Percentiles rank a stretch among this genome's conserved stretches.
phyloP scores from a whole-genome alignment of 768 basidiomycete species.

The Paxillus involutus region DNA sequence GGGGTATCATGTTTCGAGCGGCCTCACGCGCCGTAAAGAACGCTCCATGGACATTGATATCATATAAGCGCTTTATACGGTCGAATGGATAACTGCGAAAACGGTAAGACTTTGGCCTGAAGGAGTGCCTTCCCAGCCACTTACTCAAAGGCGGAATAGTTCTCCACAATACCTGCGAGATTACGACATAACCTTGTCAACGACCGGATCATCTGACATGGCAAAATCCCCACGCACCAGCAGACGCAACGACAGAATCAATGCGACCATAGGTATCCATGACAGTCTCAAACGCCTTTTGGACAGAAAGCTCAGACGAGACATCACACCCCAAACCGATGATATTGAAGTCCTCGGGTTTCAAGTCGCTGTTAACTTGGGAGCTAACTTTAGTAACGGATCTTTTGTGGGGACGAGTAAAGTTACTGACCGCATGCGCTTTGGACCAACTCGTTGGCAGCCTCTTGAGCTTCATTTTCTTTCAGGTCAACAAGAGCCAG shows the following conservation, averaged over 20 bases:
- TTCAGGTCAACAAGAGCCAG: conserved; percentile 84
- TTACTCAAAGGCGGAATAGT: conserved; percentile 83
- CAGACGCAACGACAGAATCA: conserved; percentile 85
- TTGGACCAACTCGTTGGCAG: conserved; percentile 66
- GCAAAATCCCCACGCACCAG: conserved; percentile 50
- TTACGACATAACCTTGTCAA: conserved; percentile 1
- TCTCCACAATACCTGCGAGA: conserved; percentile 75
- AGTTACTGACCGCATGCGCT: conserved; percentile 48
- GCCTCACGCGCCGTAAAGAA: conserved; percentile 98
- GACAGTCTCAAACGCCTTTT: conserved; percentile 66
- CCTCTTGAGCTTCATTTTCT: conserved; percentile 59
- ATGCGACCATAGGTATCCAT: conserved; percentile 67
- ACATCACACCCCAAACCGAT: conserved; percentile 88
- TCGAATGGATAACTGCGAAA: conserved; percentile 78
- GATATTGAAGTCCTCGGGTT: conserved; percentile 58
- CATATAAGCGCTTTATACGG: conserved; percentile 79
- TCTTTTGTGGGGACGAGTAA: conserved; percentile 19
- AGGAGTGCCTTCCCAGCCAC: conserved; percentile 19
- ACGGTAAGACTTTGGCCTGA: conserved; percentile 7
- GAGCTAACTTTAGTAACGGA: conserved; percentile 28
- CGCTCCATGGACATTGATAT: conserved; percentile 92
- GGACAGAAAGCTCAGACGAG: conserved; percentile 75
- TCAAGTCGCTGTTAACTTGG: conserved; percentile 54
- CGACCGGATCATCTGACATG: conserved; percentile 10
- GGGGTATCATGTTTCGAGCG: conserved; percentile 86